phyloP scores from a whole-genome alignment of 768 basidiomycete genomes.

The Tylopilus plumbeoviolaceoides region DNA sequence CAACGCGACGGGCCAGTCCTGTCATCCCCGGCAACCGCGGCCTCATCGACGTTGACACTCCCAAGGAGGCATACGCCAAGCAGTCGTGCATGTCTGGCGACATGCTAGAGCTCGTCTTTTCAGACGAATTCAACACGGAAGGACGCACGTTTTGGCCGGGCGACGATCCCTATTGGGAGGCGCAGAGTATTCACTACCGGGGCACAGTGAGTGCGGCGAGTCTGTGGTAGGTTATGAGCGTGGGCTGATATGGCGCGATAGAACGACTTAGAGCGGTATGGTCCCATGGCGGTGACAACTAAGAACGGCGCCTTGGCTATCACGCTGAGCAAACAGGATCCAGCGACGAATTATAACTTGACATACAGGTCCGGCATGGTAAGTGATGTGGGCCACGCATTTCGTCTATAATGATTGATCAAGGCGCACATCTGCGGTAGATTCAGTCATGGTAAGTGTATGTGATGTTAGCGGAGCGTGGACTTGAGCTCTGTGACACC shows the following conservation, averaged over 20 bases:
- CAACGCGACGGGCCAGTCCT: conserved; percentile 69
- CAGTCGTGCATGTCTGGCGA: conserved; percentile 35
- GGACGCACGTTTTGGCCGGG: too few relatives aligned
- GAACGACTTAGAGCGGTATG: conserved; percentile 55
- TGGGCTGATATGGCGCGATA: conserved; percentile 18
- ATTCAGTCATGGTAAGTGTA: conserved; percentile 28
- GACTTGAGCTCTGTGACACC: conserved; percentile 1
- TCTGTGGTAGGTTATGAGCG: too few relatives aligned
- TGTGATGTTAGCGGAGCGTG: not conserved
- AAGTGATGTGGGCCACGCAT: conserved; percentile 1
- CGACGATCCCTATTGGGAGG: conserved; percentile 6
- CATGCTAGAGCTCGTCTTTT: conserved; percentile 35
- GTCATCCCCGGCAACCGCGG: conserved; percentile 39
- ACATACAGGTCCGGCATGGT: conserved; percentile 43
- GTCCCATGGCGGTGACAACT: conserved; percentile 51
- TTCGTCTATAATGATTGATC: conserved; percentile 23
- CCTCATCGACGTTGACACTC: conserved; percentile 55
- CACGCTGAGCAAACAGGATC: conserved; percentile 42
- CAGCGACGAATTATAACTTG: conserved; percentile 42
- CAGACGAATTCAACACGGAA: too few relatives aligned
- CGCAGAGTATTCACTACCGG: conserved; percentile 51
- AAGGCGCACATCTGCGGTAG: conserved; percentile 15
- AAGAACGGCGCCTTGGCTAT: conserved; percentile 47
- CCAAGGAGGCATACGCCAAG: conserved; percentile 39
- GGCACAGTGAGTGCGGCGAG: conserved; percentile 38